Evolutionary conservation across 805 yeast genomes (phyloP).

Genomic region (Brettanomyces sp.): DNA sequence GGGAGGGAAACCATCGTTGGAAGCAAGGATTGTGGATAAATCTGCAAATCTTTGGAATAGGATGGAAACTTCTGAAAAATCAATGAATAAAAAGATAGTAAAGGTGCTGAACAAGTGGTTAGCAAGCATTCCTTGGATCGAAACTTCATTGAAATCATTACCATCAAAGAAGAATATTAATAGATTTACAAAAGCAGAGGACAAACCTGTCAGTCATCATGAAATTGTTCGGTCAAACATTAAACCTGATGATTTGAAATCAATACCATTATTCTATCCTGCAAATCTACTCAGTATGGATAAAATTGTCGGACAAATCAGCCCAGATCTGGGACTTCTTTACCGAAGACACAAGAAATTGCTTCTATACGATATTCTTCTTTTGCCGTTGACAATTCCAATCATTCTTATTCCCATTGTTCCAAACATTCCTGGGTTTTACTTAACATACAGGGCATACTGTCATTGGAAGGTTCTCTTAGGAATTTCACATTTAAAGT

Average conservation of each 20-base stretch:
- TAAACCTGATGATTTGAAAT: conserved; percentile 20
- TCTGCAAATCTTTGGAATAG: conserved; percentile 57
- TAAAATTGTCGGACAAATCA: conserved; percentile 30
- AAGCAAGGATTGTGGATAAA: conserved; percentile 33
- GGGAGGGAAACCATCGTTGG: conserved; percentile 25
- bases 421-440: conserved; percentile 90
- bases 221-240: conserved; percentile 8
- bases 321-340: conserved; percentile 33
- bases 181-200: conserved; percentile 5
- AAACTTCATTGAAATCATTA: conserved; percentile 61
- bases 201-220: conserved; percentile 2
- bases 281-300: conserved; percentile 21
- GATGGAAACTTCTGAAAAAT: conserved; percentile 43
- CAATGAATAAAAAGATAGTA: conserved; percentile 54
- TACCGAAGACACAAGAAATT: conserved; percentile 45
- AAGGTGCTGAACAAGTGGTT: conserved; percentile 41
- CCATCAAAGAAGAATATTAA: conserved; percentile 39
- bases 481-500: conserved; percentile 63
- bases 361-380: conserved; percentile 42
- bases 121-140: conserved; percentile 69
- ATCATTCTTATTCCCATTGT: conserved; percentile 73
- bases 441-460: conserved; percentile 69
- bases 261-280: conserved; percentile 47
- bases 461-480: conserved; percentile 72
- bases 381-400: conserved; percentile 74